Percentiles rank a stretch among this genome's conserved stretches.
Evolutionary conservation across 495 filamentous ascomycete species (phyloP).

Genomic region (Penicillium daleae): DNA sequence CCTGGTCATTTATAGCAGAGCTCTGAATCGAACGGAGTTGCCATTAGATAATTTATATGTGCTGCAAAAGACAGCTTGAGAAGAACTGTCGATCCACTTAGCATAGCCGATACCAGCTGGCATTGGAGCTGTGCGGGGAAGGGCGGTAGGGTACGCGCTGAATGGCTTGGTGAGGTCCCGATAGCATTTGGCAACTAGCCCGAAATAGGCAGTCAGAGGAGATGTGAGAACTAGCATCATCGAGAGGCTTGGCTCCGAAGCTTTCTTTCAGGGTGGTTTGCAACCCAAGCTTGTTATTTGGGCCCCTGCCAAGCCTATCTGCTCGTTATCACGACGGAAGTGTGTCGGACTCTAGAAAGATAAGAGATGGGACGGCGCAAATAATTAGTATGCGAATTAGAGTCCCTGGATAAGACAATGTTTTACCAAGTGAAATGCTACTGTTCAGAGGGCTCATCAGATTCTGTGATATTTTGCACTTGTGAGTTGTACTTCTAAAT

Average conservation of each 20-base stretch:
- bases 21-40: background rate
- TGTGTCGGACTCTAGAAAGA: background rate
- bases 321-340: background rate
- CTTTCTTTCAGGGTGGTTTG: too few species aligned
- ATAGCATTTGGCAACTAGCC: slow-evolving; percentile 14
- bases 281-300: background rate
- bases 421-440: too few species aligned
- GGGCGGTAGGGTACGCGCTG: slow-evolving; percentile 4
- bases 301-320: background rate
- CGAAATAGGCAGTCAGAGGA: slow-evolving; percentile 20
- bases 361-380: background rate
- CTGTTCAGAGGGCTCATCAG: background rate
- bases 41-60: background rate
- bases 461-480: background rate
- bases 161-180: slow-evolving; percentile 8
- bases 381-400: too few species aligned
- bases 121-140: slow-evolving; percentile 19
- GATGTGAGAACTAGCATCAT: slow-evolving; percentile 11
- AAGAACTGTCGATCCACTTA: background rate
- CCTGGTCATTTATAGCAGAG: slow-evolving; percentile 1
- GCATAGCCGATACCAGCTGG: background rate
- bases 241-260: too few species aligned
- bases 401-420: too few species aligned
- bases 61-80: background rate
- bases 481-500: background rate